Evolutionary conservation across 2,329 filamentous ascomycete species (phyloP).

Genomic region (Alternaria sp.): DNA sequence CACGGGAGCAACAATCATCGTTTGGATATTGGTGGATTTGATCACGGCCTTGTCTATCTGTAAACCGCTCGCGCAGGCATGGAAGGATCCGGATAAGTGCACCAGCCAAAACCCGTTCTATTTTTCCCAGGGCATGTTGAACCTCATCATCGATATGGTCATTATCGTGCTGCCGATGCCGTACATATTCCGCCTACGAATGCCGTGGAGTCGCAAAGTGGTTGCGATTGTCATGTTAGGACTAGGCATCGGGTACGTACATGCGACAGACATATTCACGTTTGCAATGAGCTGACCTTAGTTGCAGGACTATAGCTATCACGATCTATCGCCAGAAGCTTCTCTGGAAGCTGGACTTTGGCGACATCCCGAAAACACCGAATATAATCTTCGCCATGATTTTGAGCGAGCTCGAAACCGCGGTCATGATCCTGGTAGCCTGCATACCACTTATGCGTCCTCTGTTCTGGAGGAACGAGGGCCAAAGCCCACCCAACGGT

Average conservation of each 20-base stretch:
- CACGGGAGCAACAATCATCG: background rate
- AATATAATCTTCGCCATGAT: conserved; percentile 28
- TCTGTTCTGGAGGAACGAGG: conserved; percentile 1
- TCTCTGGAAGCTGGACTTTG: conserved; percentile 20
- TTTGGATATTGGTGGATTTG: background rate
- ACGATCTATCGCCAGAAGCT: conserved; percentile 34
- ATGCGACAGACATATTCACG: background rate
- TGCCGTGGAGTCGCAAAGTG: background rate
- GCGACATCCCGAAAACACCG: conserved; percentile 25
- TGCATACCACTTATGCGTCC: conserved; percentile 16
- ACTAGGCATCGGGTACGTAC: background rate
- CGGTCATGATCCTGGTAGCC: conserved; percentile 1
- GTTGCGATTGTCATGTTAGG: background rate
- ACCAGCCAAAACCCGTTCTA: background rate
- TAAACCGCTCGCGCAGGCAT: background rate
- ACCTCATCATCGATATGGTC: background rate
- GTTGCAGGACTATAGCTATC: conserved; percentile 31
- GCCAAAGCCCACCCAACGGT: background rate
- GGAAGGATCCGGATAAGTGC: background rate
- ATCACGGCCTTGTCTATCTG: background rate
- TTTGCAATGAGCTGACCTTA: background rate
- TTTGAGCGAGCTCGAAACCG: conserved; percentile 30
- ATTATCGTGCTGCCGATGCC: conserved; percentile 1
- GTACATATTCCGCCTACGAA: background rate
- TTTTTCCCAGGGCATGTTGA: background rate